These are phyloP conservation scores for Fomitopsis pinicola DNA, from an alignment of 1,284 basidiomycete species.

Conservation along the genomic window DNA sequence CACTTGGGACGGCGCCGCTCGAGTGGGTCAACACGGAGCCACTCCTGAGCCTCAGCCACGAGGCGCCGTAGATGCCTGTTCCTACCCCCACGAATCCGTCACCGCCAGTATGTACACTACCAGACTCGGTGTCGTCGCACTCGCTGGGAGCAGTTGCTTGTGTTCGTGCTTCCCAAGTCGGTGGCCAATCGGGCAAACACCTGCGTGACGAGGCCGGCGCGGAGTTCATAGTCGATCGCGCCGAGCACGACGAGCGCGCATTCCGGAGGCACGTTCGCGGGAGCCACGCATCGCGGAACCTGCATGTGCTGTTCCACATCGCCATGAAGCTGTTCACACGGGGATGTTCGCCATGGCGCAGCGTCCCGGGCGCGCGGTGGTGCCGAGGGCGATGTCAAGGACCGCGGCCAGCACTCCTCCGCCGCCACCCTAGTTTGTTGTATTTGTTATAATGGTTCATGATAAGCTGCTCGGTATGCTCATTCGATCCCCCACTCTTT, in stretches of 20 bases:
- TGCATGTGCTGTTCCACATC: constrained; percentile 51
- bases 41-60: constrained; percentile 55
- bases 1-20: constrained; percentile 37
- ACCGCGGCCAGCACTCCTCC: constrained; percentile 2
- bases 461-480: not conserved
- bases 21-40: constrained; percentile 84
- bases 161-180: constrained; percentile 32
- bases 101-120: constrained; percentile 24
- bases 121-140: constrained; percentile 4
- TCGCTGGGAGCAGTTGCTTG: constrained; percentile 24
- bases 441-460: not conserved
- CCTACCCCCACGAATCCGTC: constrained; percentile 32
- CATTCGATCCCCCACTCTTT: not conserved
- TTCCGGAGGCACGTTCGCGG: constrained; percentile 40
- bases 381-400: not conserved
- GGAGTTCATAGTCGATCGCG: constrained; percentile 13
- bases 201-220: constrained; percentile 48
- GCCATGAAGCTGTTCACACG: constrained; percentile 64
- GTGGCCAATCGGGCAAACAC: constrained; percentile 38
- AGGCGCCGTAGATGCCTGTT: constrained; percentile 25
- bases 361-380: not conserved
- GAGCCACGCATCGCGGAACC: constrained; percentile 43
- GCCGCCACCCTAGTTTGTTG: not conserved
- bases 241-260: constrained; percentile 11
- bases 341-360: constrained; percentile 18